phyloP scores from a whole-genome alignment of 495 filamentous ascomycete species.

The Astrocystis sublimbata region DNA sequence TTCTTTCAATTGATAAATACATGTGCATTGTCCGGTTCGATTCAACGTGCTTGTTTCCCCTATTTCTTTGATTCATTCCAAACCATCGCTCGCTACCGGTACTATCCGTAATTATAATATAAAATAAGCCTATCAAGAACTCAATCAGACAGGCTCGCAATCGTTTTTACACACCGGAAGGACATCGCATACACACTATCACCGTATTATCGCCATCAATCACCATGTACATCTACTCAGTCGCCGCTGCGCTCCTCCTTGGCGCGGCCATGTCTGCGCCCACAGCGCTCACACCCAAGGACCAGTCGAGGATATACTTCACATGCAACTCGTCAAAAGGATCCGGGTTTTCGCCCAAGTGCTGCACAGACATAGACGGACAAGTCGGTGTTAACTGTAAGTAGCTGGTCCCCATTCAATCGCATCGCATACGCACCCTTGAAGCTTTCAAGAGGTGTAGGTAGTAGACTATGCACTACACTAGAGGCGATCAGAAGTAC shows the following conservation, averaged over 20 bases:
- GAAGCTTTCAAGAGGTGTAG: not conserved
- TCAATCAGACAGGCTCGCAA: not conserved
- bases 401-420: not conserved
- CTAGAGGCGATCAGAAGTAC: not conserved
- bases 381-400: conserved; percentile 34
- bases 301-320: conserved; percentile 21
- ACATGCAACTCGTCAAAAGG: conserved; percentile 24
- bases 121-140: not conserved
- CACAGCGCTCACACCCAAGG: not conserved
- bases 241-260: conserved; percentile 14
- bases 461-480: not conserved
- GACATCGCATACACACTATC: too few species aligned
- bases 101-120: too few species aligned
- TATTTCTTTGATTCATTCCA: not conserved
- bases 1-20: not conserved
- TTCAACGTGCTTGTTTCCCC: not conserved
- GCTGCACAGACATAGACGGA: conserved; percentile 32
- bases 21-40: not conserved
- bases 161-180: conserved; percentile 5
- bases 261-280: conserved; percentile 23
- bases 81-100: not conserved
- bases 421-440: not conserved
- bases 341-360: conserved; percentile 28
- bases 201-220: too few species aligned
- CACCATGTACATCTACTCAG: conserved; percentile 13